These are phyloP conservation scores for Grosmannia penicillata DNA, from an alignment of 2,329 filamentous ascomycete genomes.

Conservation along the genomic window DNA sequence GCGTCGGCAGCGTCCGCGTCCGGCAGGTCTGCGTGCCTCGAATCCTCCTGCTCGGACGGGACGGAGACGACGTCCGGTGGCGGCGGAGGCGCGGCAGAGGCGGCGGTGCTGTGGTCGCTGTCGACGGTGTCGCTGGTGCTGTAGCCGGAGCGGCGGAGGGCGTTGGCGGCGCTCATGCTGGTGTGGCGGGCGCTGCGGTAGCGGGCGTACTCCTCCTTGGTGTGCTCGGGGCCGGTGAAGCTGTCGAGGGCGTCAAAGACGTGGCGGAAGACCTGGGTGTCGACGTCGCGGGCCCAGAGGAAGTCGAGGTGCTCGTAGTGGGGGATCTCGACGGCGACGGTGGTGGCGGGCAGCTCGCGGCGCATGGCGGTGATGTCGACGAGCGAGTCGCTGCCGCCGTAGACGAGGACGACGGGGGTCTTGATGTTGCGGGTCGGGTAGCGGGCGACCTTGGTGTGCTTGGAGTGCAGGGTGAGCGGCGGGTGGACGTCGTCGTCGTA, in stretches of 20 bases:
- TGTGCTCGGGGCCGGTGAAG: conserved; percentile 44
- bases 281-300: conserved; percentile 78
- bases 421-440: conserved; percentile 96
- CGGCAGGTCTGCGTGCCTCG: no score
- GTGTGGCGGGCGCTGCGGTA: conserved; percentile 37
- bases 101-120: neutral
- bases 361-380: conserved; percentile 92
- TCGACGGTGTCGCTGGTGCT: neutral
- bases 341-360: conserved; percentile 70
- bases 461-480: conserved; percentile 55
- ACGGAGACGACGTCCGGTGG: no score
- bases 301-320: conserved; percentile 98
- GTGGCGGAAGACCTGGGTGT: conserved; percentile 73
- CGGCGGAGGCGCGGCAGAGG: neutral
- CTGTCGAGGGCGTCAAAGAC: conserved; percentile 79
- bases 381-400: conserved; percentile 84
- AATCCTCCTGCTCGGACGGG: no score
- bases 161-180: conserved; percentile 24
- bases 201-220: conserved; percentile 43
- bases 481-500: conserved; percentile 88
- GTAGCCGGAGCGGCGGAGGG: conserved; percentile 11
- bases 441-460: conserved; percentile 91
- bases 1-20: neutral
- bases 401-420: conserved; percentile 84
- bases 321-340: conserved; percentile 70